These are phyloP conservation scores for Climacium dendroides DNA, from an alignment of 225 moss, liverwort and hornwort species.

Conservation along the genomic window DNA sequence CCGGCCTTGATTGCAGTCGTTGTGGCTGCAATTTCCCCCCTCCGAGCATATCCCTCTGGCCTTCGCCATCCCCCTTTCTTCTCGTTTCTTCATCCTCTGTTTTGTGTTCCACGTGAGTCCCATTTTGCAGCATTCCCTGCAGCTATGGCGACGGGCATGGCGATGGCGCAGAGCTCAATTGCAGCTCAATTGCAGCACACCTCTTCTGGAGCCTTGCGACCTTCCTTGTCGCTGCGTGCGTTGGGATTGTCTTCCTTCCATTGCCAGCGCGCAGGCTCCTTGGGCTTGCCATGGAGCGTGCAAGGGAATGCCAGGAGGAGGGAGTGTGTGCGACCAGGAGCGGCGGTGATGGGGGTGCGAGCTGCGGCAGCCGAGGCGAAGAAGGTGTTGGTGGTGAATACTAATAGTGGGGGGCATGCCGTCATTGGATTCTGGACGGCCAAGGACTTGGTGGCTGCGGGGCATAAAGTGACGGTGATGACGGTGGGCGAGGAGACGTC, in stretches of 20 bases:
- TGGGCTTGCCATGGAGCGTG: neutral
- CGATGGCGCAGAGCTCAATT: slow-evolving; percentile 11
- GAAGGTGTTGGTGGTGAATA: slow-evolving; percentile 88
- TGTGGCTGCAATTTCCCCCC: neutral
- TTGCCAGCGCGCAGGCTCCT: slow-evolving; percentile 5
- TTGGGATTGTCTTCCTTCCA: neutral
- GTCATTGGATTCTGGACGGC: slow-evolving; percentile 94
- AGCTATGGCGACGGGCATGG: slow-evolving; percentile 10
- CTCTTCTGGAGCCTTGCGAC: neutral
- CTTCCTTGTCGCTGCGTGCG: slow-evolving; percentile 10
- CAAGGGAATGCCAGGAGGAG: neutral
- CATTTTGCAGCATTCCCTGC: neutral
- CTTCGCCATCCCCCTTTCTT: neutral
- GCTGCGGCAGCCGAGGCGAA: slow-evolving; percentile 45
- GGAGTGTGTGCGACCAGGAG: neutral
- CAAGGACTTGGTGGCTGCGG: slow-evolving; percentile 75
- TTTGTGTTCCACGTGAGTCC: neutral
- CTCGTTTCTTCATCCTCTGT: neutral
- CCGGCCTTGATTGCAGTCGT: neutral
- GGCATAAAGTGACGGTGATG: slow-evolving; percentile 64
- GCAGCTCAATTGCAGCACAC: neutral
- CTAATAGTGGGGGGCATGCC: slow-evolving; percentile 91
- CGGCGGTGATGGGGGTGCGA: neutral
- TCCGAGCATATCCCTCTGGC: neutral
- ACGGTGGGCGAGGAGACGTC: slow-evolving; percentile 87